These are phyloP conservation scores for Scedosporium aurantiacum DNA, from an alignment of 2,329 filamentous ascomycete species.

Conservation along the genomic window DNA sequence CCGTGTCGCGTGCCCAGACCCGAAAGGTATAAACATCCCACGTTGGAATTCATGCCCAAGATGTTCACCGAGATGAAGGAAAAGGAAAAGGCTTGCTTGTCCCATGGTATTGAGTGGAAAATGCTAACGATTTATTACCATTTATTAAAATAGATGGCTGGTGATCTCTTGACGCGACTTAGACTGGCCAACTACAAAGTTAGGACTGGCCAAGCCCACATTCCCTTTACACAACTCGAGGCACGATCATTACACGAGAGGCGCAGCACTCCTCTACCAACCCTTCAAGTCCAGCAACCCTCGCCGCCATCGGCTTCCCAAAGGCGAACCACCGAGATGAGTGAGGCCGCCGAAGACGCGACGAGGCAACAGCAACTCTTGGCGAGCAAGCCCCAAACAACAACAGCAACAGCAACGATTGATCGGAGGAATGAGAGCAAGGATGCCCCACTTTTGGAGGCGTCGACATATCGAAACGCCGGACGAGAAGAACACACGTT, in stretches of 20 bases:
- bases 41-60: constrained; percentile 17
- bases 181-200: constrained; percentile 66
- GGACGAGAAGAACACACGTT: neutral
- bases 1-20: constrained; percentile 5
- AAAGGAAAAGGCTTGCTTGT: neutral
- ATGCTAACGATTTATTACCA: neutral
- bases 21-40: constrained; percentile 20
- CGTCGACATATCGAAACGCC: neutral
- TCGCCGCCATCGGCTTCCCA: constrained; percentile 10
- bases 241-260: constrained; percentile 16
- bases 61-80: neutral
- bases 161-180: constrained; percentile 57
- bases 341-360: neutral
- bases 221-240: constrained; percentile 52
- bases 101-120: neutral
- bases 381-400: neutral
- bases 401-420: neutral
- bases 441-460: neutral
- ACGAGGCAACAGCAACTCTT: neutral
- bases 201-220: constrained; percentile 56
- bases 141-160: constrained; percentile 39
- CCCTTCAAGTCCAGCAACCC: constrained; percentile 6
- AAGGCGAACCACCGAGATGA: neutral
- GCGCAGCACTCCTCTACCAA: constrained; percentile 11
- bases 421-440: neutral